A percentile compares a stretch with the other conserved stretches of the same genome.
Conservation (phyloP, 306 rosid species). For the Ziziphus jujuba region DNA sequence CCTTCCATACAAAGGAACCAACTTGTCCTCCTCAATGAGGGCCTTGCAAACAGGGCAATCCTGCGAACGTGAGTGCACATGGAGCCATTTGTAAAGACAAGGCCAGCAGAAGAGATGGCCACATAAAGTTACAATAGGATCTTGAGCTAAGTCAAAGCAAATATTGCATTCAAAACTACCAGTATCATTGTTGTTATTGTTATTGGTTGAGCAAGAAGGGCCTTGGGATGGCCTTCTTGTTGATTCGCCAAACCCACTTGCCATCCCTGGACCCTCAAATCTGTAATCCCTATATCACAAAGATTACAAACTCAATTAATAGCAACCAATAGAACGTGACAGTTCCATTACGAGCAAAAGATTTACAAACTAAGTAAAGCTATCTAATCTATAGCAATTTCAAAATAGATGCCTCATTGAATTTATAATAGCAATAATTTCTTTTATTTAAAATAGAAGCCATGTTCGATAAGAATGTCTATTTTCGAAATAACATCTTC, state of each 20-base stretch:
- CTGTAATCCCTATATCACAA: conserved; percentile 27
- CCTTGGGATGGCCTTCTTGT: conserved; percentile 59
- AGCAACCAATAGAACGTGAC: background rate
- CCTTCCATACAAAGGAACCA: conserved; percentile 86
- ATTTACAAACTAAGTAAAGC: background rate
- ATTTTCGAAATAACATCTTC: too few relatives aligned
- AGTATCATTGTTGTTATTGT: conserved; percentile 43
- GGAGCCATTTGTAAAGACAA: conserved; percentile 87
- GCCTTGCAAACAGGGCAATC: conserved; percentile 93
- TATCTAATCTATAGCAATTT: background rate
- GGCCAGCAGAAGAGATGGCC: conserved; percentile 97
- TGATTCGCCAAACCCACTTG: conserved; percentile 73
- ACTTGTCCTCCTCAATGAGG: conserved; percentile 67
- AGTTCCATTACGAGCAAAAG: background rate
- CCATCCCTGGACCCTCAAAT: conserved; percentile 47
- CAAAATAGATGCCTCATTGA: too few relatives aligned
- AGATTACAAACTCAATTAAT: conserved; percentile 11
- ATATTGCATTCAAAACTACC: conserved; percentile 86
- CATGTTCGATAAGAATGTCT: too few relatives aligned
- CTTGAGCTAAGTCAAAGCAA: conserved; percentile 87
- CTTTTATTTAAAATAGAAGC: too few relatives aligned
- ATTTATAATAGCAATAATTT: too few relatives aligned
- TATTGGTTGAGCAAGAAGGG: conserved; percentile 50
- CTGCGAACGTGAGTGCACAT: conserved; percentile 66
- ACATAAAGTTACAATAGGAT: conserved; percentile 81